Evolutionary conservation across 257 asterid genomes (phyloP).

Genomic region (Penstemon davidsonii): DNA sequence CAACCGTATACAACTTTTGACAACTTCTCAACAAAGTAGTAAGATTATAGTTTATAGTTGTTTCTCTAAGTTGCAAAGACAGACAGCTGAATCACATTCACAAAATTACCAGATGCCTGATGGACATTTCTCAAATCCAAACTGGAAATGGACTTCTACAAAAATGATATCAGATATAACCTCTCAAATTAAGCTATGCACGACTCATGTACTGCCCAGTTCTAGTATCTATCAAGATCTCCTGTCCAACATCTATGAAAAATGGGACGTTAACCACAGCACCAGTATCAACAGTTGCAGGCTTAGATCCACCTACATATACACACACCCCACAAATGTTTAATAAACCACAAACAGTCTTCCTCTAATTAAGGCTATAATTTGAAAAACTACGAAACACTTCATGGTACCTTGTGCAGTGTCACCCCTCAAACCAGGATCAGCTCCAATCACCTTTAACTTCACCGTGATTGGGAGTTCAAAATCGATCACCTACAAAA

Average conservation of each 20-base stretch:
- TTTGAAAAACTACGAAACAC: background rate
- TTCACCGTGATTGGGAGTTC: slow-evolving; percentile 92
- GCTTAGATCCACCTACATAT: slow-evolving; percentile 88
- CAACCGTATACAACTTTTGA: background rate
- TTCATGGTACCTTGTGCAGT: slow-evolving; percentile 82
- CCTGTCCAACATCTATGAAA: slow-evolving; percentile 65
- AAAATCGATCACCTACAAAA: slow-evolving; percentile 80
- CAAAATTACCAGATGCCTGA: background rate
- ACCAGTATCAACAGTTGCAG: slow-evolving; percentile 87
- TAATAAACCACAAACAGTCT: background rate
- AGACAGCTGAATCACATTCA: slow-evolving; percentile 15
- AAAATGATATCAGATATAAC: slow-evolving; percentile 16
- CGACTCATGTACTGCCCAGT: slow-evolving; percentile 97
- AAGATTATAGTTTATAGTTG: background rate
- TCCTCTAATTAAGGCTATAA: background rate
- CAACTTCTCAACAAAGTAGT: background rate
- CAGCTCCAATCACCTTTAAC: slow-evolving; percentile 80
- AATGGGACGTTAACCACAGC: slow-evolving; percentile 87
- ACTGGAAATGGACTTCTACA: slow-evolving; percentile 19
- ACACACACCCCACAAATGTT: slow-evolving; percentile 19
- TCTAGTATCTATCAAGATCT: slow-evolving; percentile 80
- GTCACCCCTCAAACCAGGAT: slow-evolving; percentile 97
- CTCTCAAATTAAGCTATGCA: slow-evolving; percentile 41
- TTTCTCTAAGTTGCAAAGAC: slow-evolving; percentile 11
- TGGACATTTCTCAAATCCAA: slow-evolving; percentile 23